Evolutionary conservation across 305 asterid species (phyloP).

Genomic region (Solanum hybrid): DNA sequence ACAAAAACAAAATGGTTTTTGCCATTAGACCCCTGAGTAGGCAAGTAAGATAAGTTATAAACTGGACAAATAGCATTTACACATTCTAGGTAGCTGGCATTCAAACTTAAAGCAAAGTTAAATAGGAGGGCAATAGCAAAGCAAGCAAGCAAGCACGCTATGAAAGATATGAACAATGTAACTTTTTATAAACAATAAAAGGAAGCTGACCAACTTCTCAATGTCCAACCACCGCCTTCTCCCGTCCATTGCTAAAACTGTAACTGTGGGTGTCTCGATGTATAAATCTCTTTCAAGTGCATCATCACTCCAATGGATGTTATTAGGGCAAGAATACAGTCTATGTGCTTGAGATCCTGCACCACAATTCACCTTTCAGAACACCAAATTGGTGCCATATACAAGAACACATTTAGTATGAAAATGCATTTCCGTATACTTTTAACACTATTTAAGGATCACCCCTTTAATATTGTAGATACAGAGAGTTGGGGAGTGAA

Average conservation of each 20-base stretch:
- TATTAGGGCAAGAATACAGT: conserved; percentile 53
- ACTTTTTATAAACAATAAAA: conserved; percentile 13
- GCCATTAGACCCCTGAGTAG: conserved; percentile 62
- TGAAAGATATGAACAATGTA: background rate
- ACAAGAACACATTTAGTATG: background rate
- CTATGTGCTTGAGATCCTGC: conserved; percentile 38
- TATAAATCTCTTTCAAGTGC: conserved; percentile 84
- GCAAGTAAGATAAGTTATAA: conserved; percentile 11
- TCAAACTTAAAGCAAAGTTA: background rate
- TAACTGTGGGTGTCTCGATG: conserved; percentile 63
- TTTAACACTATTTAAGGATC: background rate
- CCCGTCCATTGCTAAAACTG: conserved; percentile 97
- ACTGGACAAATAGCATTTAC: background rate
- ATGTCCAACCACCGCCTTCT: conserved; percentile 98
- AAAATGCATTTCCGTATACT: background rate
- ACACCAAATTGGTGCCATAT: background rate
- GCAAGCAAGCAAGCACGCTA: background rate
- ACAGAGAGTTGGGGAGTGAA: conserved; percentile 11
- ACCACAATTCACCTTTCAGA: conserved; percentile 10
- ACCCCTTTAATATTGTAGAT: background rate
- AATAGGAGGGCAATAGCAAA: background rate
- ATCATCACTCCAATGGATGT: conserved; percentile 69
- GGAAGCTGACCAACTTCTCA: conserved; percentile 70
- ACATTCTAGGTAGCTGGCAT: background rate
- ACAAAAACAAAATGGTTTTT: conserved; percentile 76